A percentile compares a stretch with the other conserved stretches of the same genome.
Conservation (phyloP, 768 basidiomycete species). For the Russula emetica region DNA sequence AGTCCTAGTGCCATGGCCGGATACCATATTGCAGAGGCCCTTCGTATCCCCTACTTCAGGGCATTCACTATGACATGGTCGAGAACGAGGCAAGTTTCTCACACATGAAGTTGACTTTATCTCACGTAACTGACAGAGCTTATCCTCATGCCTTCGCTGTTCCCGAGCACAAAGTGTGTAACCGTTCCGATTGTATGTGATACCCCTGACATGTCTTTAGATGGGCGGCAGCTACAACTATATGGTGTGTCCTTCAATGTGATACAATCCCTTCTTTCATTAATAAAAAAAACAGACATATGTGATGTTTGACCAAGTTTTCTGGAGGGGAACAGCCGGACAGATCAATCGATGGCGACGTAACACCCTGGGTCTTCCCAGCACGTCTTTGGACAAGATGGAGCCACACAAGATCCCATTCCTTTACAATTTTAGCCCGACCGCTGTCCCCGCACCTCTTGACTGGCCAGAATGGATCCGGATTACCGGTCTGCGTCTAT, state of each 20-base stretch:
- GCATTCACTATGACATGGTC: constrained; percentile 99
- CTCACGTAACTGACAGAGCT: constrained; percentile 48
- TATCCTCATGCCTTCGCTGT: constrained; percentile 99
- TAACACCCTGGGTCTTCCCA: constrained; percentile 64
- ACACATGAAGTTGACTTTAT: neutral
- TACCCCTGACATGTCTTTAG: constrained; percentile 36
- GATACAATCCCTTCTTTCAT: constrained; percentile 14
- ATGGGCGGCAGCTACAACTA: constrained; percentile 99
- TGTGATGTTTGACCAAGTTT: constrained; percentile 96
- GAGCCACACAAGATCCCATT: constrained; percentile 98
- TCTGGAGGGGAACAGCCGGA: constrained; percentile 91
- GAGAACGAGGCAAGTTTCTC: constrained; percentile 61
- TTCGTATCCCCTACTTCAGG: constrained; percentile 89
- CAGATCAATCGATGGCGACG: constrained; percentile 95
- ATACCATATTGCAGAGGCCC: constrained; percentile 92
- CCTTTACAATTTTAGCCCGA: constrained; percentile 94
- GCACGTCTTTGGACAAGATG: constrained; percentile 90
- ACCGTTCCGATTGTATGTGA: neutral
- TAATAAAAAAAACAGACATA: constrained; percentile 55
- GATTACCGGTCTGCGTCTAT: constrained; percentile 57
- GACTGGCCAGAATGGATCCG: constrained; percentile 99
- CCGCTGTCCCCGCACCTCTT: constrained; percentile 84
- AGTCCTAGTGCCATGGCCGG: constrained; percentile 98
- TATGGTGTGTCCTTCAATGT: constrained; percentile 56
- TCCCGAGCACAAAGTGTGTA: constrained; percentile 80